Percentiles rank a stretch among this genome's conserved stretches.
phyloP scores from a whole-genome alignment of 2,329 filamentous ascomycete genomes.

The Fusarium sp. region DNA sequence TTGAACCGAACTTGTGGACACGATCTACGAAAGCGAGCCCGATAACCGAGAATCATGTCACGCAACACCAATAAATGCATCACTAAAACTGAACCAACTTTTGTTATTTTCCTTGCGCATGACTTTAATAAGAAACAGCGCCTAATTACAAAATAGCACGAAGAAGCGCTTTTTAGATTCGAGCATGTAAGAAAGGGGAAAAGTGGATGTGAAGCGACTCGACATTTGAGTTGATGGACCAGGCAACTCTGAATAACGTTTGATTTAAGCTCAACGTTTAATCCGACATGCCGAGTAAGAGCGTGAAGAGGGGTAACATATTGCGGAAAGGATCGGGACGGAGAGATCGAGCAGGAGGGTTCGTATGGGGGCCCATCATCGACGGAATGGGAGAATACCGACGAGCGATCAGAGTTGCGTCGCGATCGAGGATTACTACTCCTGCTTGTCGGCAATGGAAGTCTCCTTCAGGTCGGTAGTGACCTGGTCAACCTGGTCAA shows the following conservation, averaged over 20 bases:
- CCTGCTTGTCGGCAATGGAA: slow-evolving; percentile 62
- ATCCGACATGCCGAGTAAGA: slow-evolving; percentile 17
- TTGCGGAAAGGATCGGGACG: slow-evolving; percentile 9
- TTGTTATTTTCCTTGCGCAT: slow-evolving; percentile 36
- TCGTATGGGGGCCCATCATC: slow-evolving; percentile 19
- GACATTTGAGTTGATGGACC: slow-evolving; percentile 16
- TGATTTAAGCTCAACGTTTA: slow-evolving; percentile 16
- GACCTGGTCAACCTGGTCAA: slow-evolving; percentile 65
- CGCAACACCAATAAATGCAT: slow-evolving; percentile 10
- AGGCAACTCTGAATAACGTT: slow-evolving; percentile 22
- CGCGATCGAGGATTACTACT: slow-evolving; percentile 49
- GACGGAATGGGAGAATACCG: slow-evolving; percentile 24
- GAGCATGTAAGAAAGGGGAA: slow-evolving; percentile 15
- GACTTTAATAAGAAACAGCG: slow-evolving; percentile 36
- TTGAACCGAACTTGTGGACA: not conserved
- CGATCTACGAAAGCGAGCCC: slow-evolving; percentile 22
- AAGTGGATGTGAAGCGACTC: slow-evolving; percentile 6
- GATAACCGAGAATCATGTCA: slow-evolving; percentile 33
- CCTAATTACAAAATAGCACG: slow-evolving; percentile 45
- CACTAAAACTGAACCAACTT: slow-evolving; percentile 38
- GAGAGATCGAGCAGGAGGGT: slow-evolving; percentile 2
- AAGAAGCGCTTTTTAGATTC: slow-evolving; percentile 43
- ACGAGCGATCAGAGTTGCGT: slow-evolving; percentile 10
- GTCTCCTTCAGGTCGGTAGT: slow-evolving; percentile 61
- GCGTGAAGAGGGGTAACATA: slow-evolving; percentile 16